Evolutionary conservation across 305 asterid species (phyloP).

Genomic region (Ajuga reptans): DNA sequence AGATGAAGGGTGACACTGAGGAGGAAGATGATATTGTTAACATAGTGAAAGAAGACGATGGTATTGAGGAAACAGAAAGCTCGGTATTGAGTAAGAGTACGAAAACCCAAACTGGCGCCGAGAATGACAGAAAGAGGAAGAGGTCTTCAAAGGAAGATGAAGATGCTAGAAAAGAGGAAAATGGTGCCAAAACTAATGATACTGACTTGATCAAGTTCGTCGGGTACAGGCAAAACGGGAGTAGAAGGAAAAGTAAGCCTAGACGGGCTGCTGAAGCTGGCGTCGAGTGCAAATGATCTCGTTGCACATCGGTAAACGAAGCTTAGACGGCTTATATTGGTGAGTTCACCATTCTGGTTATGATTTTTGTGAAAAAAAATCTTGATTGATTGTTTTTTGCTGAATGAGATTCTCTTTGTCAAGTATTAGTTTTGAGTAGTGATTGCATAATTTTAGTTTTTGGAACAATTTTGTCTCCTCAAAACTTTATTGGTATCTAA

Average conservation of each 20-base stretch:
- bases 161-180: conserved; percentile 44
- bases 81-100: conserved; percentile 32
- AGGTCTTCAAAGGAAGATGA: conserved; percentile 43
- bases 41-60: conserved; percentile 39
- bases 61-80: conserved; percentile 30
- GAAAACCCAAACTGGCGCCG: conserved; percentile 34
- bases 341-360: conserved; percentile 25
- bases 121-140: conserved; percentile 64
- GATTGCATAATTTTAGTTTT: background rate
- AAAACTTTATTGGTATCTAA: background rate
- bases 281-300: conserved; percentile 59
- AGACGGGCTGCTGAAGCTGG: conserved; percentile 92
- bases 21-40: conserved; percentile 45
- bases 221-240: conserved; percentile 65
- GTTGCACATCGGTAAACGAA: conserved; percentile 11
- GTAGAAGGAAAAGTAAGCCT: conserved; percentile 79
- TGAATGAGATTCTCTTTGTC: background rate
- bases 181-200: conserved; percentile 28
- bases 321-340: conserved; percentile 14
- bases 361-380: conserved; percentile 19
- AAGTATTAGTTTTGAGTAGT: background rate
- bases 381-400: conserved; percentile 23
- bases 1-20: conserved; percentile 38
- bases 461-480: background rate
- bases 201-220: conserved; percentile 37